A percentile compares a stretch with the other conserved stretches of the same genome.
phyloP scores from a whole-genome alignment of 2,329 filamentous ascomycete genomes.

The Ceratocystis huliohia region DNA sequence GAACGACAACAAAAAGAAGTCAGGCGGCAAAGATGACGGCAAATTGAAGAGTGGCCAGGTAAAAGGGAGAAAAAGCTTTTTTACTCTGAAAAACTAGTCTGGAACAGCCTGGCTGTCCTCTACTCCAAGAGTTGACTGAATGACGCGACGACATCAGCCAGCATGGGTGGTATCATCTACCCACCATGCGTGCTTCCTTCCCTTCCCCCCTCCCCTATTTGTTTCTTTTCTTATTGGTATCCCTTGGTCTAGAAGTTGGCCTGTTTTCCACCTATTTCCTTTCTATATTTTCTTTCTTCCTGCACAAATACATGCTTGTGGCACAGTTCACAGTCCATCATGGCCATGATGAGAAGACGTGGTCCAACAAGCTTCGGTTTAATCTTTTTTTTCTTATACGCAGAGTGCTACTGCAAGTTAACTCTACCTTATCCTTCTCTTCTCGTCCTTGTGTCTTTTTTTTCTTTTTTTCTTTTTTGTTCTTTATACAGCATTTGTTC shows the following conservation, averaged over 20 bases:
- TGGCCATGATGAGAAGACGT: not conserved
- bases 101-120: too few species aligned
- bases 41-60: slow-evolving; percentile 25
- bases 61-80: slow-evolving; percentile 33
- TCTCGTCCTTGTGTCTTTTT: not conserved
- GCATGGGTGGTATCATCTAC: too few species aligned
- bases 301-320: not conserved
- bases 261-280: not conserved
- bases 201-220: too few species aligned
- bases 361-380: not conserved
- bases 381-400: slow-evolving; percentile 1
- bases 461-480: not conserved
- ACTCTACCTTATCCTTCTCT: not conserved
- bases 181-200: too few species aligned
- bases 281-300: not conserved
- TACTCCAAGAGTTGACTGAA: not conserved
- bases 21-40: slow-evolving; percentile 21
- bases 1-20: slow-evolving; percentile 20
- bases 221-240: not conserved
- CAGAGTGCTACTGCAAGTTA: not conserved
- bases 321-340: not conserved
- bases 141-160: slow-evolving; percentile 19
- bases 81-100: too few species aligned
- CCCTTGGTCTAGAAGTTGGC: not conserved
- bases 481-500: not conserved